Conservation (phyloP, 805 yeast genomes). For the Ogataea ramenticola region DNA sequence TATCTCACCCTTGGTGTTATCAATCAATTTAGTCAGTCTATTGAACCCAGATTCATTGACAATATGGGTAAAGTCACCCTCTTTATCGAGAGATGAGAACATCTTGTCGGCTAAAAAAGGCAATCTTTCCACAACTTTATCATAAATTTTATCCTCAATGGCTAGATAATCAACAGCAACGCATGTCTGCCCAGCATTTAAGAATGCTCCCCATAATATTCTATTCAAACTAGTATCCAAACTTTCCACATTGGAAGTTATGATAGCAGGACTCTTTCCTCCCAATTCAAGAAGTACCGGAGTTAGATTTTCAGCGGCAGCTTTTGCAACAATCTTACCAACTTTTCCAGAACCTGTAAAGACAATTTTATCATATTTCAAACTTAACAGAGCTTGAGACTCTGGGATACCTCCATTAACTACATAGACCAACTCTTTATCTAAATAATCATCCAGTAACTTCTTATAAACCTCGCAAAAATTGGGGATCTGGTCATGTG, state of each 20-base stretch:
- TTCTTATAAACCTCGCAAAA: conserved; percentile 50
- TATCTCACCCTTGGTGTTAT: conserved; percentile 44
- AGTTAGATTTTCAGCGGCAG: conserved; percentile 80
- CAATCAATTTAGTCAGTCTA: conserved; percentile 36
- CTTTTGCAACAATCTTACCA: conserved; percentile 68
- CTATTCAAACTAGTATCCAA: conserved; percentile 47
- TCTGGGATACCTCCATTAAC: conserved; percentile 69
- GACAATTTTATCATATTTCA: conserved; percentile 72
- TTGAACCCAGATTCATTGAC: conserved; percentile 48
- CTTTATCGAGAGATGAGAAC: conserved; percentile 34
- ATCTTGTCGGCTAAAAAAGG: conserved; percentile 31
- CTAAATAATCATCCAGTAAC: conserved; percentile 46
- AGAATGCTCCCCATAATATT: conserved; percentile 68
- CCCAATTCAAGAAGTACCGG: conserved; percentile 83
- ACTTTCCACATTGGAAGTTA: conserved; percentile 44
- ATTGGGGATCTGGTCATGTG: conserved; percentile 64
- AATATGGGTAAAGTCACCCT: conserved; percentile 50
- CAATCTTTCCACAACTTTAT: conserved; percentile 31
- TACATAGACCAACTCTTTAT: conserved; percentile 46
- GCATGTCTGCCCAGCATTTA: conserved; percentile 87
- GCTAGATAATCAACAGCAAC: conserved; percentile 80
- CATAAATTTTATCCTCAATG: conserved; percentile 53
- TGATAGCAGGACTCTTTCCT: conserved; percentile 83
- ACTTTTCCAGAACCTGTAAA: conserved; percentile 78
- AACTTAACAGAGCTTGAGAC: conserved; percentile 50